Evolutionary conservation across 495 filamentous ascomycete genomes (phyloP), one percentile per base, ranked within the genome.

Genomic region (Rusavskia elegans): DNA sequence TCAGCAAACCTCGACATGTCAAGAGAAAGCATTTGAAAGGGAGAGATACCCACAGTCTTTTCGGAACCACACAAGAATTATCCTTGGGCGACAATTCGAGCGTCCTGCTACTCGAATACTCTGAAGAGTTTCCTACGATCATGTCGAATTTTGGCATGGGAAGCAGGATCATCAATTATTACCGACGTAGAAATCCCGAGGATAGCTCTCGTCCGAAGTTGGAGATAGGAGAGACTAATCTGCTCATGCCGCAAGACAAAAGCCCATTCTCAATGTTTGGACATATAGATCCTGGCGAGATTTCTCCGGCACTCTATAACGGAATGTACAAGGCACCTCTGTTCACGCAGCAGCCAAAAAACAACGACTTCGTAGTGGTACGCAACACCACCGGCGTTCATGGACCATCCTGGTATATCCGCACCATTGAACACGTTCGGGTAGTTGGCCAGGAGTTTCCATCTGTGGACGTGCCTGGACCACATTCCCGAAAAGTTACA

Each of bases 71-170:
- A 2, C 80, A 81, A 52, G 81, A 93, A 51, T 74, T 99, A 14
- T 83, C 83, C 1, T 65, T 95, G 59, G 84, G 80, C 52, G 92
- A 99, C 63, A 95, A 89, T 61, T 89, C 93, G 0, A 82, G 78
- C 23, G 80, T 83, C 16, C 70, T 95, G 9, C 73, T 99, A 16
- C 79, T 96, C 32, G 92, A 99, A 67, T 97, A 97, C 66, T 92
- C 87, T 11, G 92, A 99, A 63, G 87, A 97, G 64, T 84, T 85
- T 51, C 92, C 92, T 1, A 84, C 79, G 13, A 84, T 89, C 52
- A 72, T 99, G 55, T 95, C 92, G 8, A 93, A 94, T 64, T 90
- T 95, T 57, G 92, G 89, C 54, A 99, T 99, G 92, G 90, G 87
- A 48, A 90, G 80, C 63, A 83, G 86, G 39, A 78, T 97, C 39